Conservation (phyloP, 2,329 filamentous ascomycete genomes). For the Sporothrix dimorphospora region DNA sequence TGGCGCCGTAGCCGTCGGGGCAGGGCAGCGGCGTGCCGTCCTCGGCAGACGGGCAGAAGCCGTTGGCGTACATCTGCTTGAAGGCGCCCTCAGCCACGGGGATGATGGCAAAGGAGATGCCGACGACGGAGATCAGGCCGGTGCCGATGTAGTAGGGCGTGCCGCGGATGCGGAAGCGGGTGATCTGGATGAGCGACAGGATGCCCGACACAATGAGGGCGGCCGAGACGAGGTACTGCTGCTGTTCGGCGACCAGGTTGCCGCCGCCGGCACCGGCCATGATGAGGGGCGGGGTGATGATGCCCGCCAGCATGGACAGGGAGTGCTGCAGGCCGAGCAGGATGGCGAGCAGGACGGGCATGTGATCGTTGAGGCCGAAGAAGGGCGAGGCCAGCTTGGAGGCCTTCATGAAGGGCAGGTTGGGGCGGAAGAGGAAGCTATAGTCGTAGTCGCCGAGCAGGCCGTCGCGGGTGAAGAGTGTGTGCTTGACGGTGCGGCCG, state of each 20-base stretch:
- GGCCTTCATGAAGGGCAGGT: constrained; percentile 79
- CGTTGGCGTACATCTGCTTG: constrained; percentile 75
- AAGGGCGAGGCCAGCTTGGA: constrained; percentile 67
- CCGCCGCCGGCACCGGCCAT: constrained; percentile 64
- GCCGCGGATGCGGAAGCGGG: constrained; percentile 70
- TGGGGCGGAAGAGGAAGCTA: constrained; percentile 80
- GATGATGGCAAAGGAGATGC: constrained; percentile 77
- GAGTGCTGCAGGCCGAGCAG: constrained; percentile 80
- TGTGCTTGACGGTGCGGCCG: constrained; percentile 39
- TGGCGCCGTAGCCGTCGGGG: constrained; percentile 73
- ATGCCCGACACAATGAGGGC: constrained; percentile 78
- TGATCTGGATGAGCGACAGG: constrained; percentile 76
- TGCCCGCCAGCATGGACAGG: constrained; percentile 72
- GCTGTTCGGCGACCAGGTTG: constrained; percentile 61
- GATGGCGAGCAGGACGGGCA: constrained; percentile 74
- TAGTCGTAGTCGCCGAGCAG: constrained; percentile 89
- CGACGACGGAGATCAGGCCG: constrained; percentile 74
- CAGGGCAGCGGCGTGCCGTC: constrained; percentile 72
- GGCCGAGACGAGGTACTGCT: constrained; percentile 79
- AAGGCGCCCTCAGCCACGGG: constrained; percentile 73
- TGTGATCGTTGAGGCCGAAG: constrained; percentile 78
- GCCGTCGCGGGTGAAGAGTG: constrained; percentile 66
- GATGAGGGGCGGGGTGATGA: constrained; percentile 80
- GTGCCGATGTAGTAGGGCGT: constrained; percentile 77
- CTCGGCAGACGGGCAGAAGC: constrained; percentile 63